Evolutionary conservation across 352 stramenopile species (phyloP).

Genomic region (Phytophthora fragariaefolia): DNA sequence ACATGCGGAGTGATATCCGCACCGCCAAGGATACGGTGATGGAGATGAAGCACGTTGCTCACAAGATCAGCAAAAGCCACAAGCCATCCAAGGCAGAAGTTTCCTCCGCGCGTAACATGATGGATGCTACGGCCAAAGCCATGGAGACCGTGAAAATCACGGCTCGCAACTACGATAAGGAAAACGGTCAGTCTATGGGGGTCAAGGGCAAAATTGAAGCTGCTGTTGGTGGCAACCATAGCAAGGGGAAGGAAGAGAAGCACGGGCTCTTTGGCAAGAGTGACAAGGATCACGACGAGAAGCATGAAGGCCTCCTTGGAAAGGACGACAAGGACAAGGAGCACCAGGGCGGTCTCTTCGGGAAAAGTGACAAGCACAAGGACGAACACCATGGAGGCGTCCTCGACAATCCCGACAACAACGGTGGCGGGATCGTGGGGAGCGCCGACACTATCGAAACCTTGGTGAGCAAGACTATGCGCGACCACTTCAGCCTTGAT

Average conservation of each 20-base stretch:
- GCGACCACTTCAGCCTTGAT: conserved; percentile 34
- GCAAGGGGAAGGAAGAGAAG: conserved; percentile 12
- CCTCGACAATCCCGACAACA: conserved; percentile 21
- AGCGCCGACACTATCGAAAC: conserved; percentile 37
- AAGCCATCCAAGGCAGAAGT: conserved; percentile 30
- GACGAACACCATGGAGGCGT: conserved; percentile 9
- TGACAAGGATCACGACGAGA: conserved; percentile 5
- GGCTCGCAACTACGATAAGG: conserved; percentile 38
- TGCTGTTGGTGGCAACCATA: conserved; percentile 20
- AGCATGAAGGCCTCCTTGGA: conserved; percentile 13
- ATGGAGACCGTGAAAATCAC: conserved; percentile 24
- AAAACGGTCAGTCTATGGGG: conserved; percentile 32
- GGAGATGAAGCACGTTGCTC: conserved; percentile 35
- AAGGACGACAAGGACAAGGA: conserved; percentile 6
- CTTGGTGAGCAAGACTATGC: conserved; percentile 28
- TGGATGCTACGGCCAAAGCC: conserved; percentile 25
- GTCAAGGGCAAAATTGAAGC: conserved; percentile 30
- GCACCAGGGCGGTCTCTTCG: conserved; percentile 1
- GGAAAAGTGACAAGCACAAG: conserved; percentile 12
- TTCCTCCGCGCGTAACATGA: conserved; percentile 28
- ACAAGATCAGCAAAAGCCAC: conserved; percentile 22
- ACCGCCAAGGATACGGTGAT: conserved; percentile 30
- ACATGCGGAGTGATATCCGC: conserved; percentile 35
- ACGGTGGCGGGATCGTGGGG: conserved; percentile 26
- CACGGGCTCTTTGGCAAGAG: background rate